Percentiles rank a stretch among this genome's conserved stretches.
phyloP scores from a whole-genome alignment of 495 filamentous ascomycete genomes.

The Chaetomidium leptoderma region DNA sequence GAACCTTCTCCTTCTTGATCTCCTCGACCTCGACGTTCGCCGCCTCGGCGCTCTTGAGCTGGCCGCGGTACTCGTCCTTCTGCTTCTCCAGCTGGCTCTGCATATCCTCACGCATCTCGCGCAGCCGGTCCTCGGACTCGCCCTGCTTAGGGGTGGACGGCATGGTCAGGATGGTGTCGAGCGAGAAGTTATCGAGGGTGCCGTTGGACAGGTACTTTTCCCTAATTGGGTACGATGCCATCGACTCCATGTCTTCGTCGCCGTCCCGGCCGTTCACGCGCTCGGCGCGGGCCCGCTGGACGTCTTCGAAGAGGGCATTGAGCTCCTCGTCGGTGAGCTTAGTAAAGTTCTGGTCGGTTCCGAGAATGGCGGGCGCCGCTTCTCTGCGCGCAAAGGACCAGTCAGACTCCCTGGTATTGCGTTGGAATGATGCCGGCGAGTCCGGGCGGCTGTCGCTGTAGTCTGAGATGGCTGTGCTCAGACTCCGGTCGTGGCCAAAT shows the following conservation, averaged over 20 bases:
- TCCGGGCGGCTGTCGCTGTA: slow-evolving; percentile 68
- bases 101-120: slow-evolving; percentile 78
- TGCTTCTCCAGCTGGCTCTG: slow-evolving; percentile 82
- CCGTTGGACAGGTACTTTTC: slow-evolving; percentile 97
- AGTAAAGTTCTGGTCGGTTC: slow-evolving; percentile 85
- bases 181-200: slow-evolving; percentile 92
- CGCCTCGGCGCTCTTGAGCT: slow-evolving; percentile 71
- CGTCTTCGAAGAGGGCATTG: slow-evolving; percentile 91
- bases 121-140: slow-evolving; percentile 66
- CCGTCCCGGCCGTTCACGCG: slow-evolving; percentile 70
- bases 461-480: slow-evolving; percentile 67
- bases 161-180: slow-evolving; percentile 90
- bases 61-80: slow-evolving; percentile 77
- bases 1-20: slow-evolving; percentile 73
- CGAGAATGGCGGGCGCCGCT: slow-evolving; percentile 83
- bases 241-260: slow-evolving; percentile 86
- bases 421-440: slow-evolving; percentile 65
- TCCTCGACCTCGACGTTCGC: slow-evolving; percentile 78
- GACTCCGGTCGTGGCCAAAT: slow-evolving; percentile 67
- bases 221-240: slow-evolving; percentile 78
- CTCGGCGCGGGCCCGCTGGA: slow-evolving; percentile 79
- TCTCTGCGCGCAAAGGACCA: slow-evolving; percentile 94
- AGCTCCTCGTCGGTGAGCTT: slow-evolving; percentile 90
- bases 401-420: slow-evolving; percentile 77
- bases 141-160: slow-evolving; percentile 82